These are phyloP conservation scores for Penicillium aurantiogriseum DNA, from an alignment of 2,329 filamentous ascomycete species.

Conservation along the genomic window DNA sequence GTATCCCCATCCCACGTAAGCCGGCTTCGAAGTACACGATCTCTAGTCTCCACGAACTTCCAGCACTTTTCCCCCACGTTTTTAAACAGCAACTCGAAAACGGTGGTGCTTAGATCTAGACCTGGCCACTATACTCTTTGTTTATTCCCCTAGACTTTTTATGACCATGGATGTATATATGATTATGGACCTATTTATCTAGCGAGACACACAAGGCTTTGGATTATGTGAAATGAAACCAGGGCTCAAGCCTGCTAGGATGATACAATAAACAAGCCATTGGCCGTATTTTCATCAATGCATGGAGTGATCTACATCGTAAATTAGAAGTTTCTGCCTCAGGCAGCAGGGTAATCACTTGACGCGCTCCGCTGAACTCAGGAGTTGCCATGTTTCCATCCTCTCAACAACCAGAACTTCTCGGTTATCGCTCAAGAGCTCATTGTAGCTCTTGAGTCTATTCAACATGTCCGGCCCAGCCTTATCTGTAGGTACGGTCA, in stretches of 20 bases:
- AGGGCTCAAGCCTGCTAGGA: neutral
- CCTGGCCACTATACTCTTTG: neutral
- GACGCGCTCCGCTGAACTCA: constrained; percentile 17
- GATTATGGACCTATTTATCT: neutral
- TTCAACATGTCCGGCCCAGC: constrained; percentile 27
- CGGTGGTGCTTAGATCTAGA: constrained; percentile 8
- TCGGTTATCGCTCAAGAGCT: constrained; percentile 13
- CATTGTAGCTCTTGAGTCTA: constrained; percentile 10
- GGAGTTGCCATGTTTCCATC: constrained; percentile 9
- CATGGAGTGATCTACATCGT: neutral
- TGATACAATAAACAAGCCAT: neutral
- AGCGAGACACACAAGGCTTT: neutral
- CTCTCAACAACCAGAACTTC: constrained; percentile 8
- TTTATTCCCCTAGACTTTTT: constrained; percentile 8
- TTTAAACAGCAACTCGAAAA: constrained; percentile 60
- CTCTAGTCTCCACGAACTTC: constrained; percentile 70
- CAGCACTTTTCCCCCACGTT: constrained; percentile 74
- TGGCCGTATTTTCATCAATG: neutral
- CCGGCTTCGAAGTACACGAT: constrained; percentile 75
- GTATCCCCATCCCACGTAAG: constrained; percentile 60
- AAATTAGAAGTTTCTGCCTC: constrained; percentile 16
- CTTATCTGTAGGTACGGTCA: constrained; percentile 62
- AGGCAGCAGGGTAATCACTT: constrained; percentile 15
- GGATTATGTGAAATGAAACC: neutral
- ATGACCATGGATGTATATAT: constrained; percentile 4